Percentiles rank a stretch among this genome's conserved stretches.
phyloP scores from a whole-genome alignment of 495 filamentous ascomycete genomes.

The Echria macrotheca region DNA sequence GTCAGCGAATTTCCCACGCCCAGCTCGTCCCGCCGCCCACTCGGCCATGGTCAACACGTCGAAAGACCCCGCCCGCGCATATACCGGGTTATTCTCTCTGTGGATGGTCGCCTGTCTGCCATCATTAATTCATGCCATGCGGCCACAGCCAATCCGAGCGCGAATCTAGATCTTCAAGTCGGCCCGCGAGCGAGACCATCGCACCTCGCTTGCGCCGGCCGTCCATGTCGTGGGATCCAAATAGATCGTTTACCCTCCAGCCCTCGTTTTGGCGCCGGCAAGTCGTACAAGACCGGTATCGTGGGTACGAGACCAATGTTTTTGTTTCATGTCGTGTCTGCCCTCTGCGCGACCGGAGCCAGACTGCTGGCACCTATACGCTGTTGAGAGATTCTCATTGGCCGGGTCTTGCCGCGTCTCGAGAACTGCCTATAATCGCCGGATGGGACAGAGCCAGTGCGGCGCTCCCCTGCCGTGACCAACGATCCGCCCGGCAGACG shows the following conservation, averaged over 20 bases:
- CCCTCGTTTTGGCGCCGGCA: background rate
- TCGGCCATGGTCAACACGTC: no score
- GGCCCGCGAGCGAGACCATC: slow-evolving; percentile 1
- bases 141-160: slow-evolving; percentile 5
- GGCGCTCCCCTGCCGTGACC: no score
- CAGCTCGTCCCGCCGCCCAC: slow-evolving; percentile 3
- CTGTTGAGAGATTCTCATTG: no score
- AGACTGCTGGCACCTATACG: no score
- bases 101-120: background rate
- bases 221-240: background rate
- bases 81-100: background rate
- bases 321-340: slow-evolving; percentile 11
- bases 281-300: background rate
- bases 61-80: slow-evolving; percentile 2
- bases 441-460: no score
- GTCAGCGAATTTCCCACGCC: background rate
- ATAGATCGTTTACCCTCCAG: slow-evolving; percentile 1
- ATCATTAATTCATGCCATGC: slow-evolving; percentile 2
- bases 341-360: no score
- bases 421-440: no score
- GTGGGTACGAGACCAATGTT: background rate
- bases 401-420: no score
- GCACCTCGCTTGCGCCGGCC: background rate
- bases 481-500: no score
- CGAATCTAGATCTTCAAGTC: slow-evolving; percentile 9